Evolutionary conservation across 495 filamentous ascomycete genomes (phyloP).

Genomic region (Penicillium manginii): DNA sequence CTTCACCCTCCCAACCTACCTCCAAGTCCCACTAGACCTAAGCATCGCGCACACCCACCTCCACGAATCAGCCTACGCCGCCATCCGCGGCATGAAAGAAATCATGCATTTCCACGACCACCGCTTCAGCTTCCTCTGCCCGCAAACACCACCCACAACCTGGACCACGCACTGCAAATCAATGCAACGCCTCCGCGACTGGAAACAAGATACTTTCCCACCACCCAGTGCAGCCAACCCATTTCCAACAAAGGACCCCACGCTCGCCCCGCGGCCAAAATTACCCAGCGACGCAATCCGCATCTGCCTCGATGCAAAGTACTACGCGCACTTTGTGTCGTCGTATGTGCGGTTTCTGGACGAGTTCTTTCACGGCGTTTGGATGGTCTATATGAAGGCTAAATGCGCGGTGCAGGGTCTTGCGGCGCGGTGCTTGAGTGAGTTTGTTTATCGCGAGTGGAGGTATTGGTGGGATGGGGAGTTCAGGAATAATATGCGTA

Average conservation of each 20-base stretch:
- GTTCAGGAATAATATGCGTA: conserved; percentile 28
- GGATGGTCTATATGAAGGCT: background rate
- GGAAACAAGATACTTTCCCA: conserved; percentile 14
- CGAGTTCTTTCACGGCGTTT: background rate
- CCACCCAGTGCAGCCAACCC: background rate
- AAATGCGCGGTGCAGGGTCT: background rate
- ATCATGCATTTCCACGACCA: conserved; percentile 3
- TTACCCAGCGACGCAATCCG: background rate
- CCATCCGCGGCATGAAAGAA: conserved; percentile 16
- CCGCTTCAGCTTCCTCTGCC: conserved; percentile 28
- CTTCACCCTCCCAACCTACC: conserved; percentile 12
- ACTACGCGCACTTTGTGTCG: background rate
- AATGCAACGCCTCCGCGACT: conserved; percentile 26
- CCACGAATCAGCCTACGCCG: conserved; percentile 5
- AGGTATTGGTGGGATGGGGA: conserved; percentile 23
- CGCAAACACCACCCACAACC: background rate
- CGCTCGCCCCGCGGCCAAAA: background rate
- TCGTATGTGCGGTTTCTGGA: background rate
- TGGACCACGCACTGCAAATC: conserved; percentile 18
- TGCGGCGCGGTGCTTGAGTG: background rate
- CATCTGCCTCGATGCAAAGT: background rate
- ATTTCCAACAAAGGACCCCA: background rate
- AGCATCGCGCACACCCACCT: conserved; percentile 1
- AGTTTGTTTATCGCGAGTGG: conserved; percentile 24
- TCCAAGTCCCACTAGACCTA: conserved; percentile 8